Base-by-base conservation (phyloP, 2,329 filamentous ascomycete species). In the Cytospora piceae region DNA sequence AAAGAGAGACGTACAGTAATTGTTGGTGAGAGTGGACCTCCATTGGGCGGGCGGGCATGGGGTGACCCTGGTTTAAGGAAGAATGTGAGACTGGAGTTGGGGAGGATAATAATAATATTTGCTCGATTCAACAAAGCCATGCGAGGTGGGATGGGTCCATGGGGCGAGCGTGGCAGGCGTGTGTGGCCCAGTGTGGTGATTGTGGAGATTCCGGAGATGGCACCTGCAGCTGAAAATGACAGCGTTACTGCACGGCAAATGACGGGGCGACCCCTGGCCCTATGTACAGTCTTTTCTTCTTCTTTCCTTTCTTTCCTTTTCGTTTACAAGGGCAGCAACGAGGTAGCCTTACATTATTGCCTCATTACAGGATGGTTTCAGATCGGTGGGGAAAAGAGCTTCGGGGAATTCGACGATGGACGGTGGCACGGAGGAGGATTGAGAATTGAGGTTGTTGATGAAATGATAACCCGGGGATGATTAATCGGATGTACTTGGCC, bases 151-250 rank as follows among this genome's bases (percentile, higher is more conserved):
- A 24, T 49, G 46, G 42, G 20, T 15, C n/a, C 34, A 37, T 49
- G 46, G 39, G 46, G 46, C n/a, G n/a, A 22, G 46, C n/a, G 20
- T 49, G 46, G n/a, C n/a, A 20, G 42, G 42, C 39, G 20, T n/a
- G 39, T 17, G 17, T 14, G 11, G 34, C 34, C 12, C 1, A 11
- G 37, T 6, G 22, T 49, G 46, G 46, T 49, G 22, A 49, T 12
- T 49, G 46, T 49, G 46, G 46, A 49, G 42, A 49, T 22, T 22
- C 42, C 42, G 42, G 42, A 49, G 46, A 49, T 49, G 46, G 46
- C 46, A 49, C 46, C 46, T 49, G 46, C 46, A 49, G 46, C 46
- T 49, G 46, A 24, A 24, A 24, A 49, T 49, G 46, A 49, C 22
- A 49, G 46, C n/a, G 46, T 24, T 49, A 22, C 46, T 24, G 46